Base-by-base conservation (phyloP, 75 land plant species). In the Cryptomeria japonica region DNA sequence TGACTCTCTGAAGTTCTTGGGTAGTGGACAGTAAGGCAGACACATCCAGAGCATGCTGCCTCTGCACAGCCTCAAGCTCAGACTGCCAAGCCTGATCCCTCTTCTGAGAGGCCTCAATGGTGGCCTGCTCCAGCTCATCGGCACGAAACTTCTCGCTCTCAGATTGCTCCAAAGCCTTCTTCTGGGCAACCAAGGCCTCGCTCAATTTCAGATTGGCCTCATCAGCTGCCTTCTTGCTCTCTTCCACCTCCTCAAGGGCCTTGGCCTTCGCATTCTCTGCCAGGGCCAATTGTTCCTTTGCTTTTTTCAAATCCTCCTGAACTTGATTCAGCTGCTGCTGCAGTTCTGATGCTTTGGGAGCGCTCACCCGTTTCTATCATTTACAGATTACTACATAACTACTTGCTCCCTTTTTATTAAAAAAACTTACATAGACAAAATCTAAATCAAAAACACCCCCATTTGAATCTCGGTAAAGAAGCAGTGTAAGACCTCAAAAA, bases 81-180 rank as follows among this genome's bases (percentile, higher is more conserved):
- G 88, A 90, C 88, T 90, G 75, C 96, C 92, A 92, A 44, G 89
- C 93, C n/a, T 91, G 91, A 68, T 95, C 93, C 64, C 85, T 95
- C 86, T 91, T 92, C 75, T 93, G 91, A 18, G 91, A 85, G 0
- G 85, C 88, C 79, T 95, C 95, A 44, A 93, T 93, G 25, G 92
- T 91, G 32, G 90, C 91, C 79, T 95, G 96, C 70, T 95, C 96
- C 72, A 93, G 36, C 84, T 95, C 96, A 86, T 88, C 87, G 0
- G 95, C 92, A 6, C 96, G 89, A 80, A 95, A 93, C 89, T 93
- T 95, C 87, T 95, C 94, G 83, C 92, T 93, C 91, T 95, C 96
- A 19, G 89, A 92, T 58, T 46, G 75, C 90, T 93, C 96, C 51
- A 92, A 91, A 14, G 96, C 93, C 80, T 89, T 87, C 87, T 89